Percentiles rank a stretch among this genome's conserved stretches.
Conservation (phyloP, 805 yeast species). For the Candida andamanensis region DNA sequence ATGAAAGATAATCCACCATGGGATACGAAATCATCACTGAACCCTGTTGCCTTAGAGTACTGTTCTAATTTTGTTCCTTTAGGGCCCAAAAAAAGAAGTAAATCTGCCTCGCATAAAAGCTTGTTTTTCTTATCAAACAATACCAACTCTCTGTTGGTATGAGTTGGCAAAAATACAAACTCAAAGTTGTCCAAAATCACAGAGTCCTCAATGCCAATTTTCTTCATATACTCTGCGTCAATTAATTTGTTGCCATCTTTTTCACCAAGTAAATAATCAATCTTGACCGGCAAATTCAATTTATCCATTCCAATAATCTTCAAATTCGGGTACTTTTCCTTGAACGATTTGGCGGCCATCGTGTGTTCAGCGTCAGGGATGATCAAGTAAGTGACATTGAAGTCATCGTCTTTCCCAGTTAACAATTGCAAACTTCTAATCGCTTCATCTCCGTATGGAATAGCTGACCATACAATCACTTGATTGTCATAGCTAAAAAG, state of each 20-base stretch:
- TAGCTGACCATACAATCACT: constrained; percentile 51
- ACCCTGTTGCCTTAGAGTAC: constrained; percentile 42
- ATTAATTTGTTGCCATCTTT: constrained; percentile 30
- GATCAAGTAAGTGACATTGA: constrained; percentile 45
- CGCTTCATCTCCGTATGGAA: constrained; percentile 49
- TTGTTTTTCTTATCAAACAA: constrained; percentile 43
- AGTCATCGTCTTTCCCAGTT: constrained; percentile 26
- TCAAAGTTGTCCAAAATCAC: constrained; percentile 41
- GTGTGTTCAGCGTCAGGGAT: constrained; percentile 66
- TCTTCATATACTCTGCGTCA: constrained; percentile 16
- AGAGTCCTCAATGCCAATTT: constrained; percentile 32
- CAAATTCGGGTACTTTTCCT: constrained; percentile 44
- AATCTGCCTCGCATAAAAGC: constrained; percentile 54
- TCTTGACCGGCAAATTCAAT: constrained; percentile 22
- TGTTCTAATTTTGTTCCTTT: constrained; percentile 38
- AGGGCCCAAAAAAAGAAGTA: constrained; percentile 53
- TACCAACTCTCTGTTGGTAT: constrained; percentile 55
- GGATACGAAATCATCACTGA: constrained; percentile 35
- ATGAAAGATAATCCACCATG: constrained; percentile 40
- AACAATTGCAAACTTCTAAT: constrained; percentile 31
- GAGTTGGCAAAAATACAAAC: constrained; percentile 53
- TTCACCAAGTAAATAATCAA: constrained; percentile 38
- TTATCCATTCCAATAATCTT: constrained; percentile 52
- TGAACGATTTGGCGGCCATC: constrained; percentile 53
- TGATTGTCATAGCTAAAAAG: constrained; percentile 25